phyloP scores from a whole-genome alignment of 805 yeast genomes.

The Starmera caribaea region DNA sequence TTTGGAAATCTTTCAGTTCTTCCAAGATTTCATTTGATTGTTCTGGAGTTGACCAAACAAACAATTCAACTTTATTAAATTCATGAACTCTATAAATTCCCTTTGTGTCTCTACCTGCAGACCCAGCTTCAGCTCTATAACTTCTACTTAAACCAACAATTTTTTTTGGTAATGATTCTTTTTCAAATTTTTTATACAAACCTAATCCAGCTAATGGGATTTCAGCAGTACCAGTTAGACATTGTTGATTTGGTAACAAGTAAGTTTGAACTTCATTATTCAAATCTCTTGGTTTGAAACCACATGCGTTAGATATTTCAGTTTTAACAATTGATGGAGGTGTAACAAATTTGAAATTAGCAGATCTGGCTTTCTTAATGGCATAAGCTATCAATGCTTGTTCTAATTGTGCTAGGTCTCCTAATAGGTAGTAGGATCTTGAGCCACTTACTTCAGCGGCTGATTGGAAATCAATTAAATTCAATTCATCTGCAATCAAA shows the following conservation, averaged over 20 bases:
- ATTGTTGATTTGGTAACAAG: slow-evolving; percentile 42
- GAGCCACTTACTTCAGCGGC: slow-evolving; percentile 72
- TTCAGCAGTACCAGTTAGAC: slow-evolving; percentile 92
- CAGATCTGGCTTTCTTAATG: slow-evolving; percentile 48
- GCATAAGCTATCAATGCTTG: slow-evolving; percentile 85
- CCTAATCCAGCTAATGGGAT: slow-evolving; percentile 82
- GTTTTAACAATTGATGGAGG: slow-evolving; percentile 85
- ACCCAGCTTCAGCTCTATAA: slow-evolving; percentile 95
- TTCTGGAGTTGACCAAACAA: slow-evolving; percentile 52
- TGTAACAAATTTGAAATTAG: slow-evolving; percentile 59
- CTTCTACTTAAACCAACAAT: slow-evolving; percentile 78
- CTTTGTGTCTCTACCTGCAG: slow-evolving; percentile 85
- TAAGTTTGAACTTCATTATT: slow-evolving; percentile 83
- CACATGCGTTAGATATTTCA: slow-evolving; percentile 80
- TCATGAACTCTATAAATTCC: slow-evolving; percentile 95
- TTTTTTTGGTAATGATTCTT: slow-evolving; percentile 40
- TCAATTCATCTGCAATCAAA: slow-evolving; percentile 55
- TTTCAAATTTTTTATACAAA: slow-evolving; percentile 37
- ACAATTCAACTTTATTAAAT: slow-evolving; percentile 89
- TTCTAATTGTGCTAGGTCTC: slow-evolving; percentile 82
- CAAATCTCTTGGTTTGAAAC: slow-evolving; percentile 87
- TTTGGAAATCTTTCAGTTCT: slow-evolving; percentile 54
- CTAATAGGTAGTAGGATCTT: slow-evolving; percentile 78
- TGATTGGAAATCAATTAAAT: slow-evolving; percentile 55
- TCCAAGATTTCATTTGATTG: slow-evolving; percentile 45